Conservation (phyloP, 129 eudicot species). For the Flaveria linearis region DNA sequence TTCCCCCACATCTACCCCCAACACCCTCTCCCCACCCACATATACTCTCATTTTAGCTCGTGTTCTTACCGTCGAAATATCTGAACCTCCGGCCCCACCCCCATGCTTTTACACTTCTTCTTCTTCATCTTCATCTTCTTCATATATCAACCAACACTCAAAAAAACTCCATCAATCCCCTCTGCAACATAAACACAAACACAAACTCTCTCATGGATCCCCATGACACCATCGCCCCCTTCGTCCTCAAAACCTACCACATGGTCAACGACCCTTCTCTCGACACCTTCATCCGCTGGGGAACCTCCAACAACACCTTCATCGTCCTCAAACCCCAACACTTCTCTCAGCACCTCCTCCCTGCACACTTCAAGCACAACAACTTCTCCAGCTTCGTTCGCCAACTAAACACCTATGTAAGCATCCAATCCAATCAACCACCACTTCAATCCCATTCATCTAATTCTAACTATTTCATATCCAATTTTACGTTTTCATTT, state of each 20-base stretch:
- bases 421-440: slow-evolving; percentile 10
- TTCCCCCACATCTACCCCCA: too few relatives aligned
- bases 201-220: slow-evolving; percentile 27
- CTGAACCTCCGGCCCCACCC: slow-evolving; percentile 17
- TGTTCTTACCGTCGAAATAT: slow-evolving; percentile 19
- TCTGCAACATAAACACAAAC: too few relatives aligned
- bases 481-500: not conserved
- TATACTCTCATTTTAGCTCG: slow-evolving; percentile 18
- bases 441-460: not conserved
- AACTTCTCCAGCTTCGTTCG: slow-evolving; percentile 78
- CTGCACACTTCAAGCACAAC: slow-evolving; percentile 69
- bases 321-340: slow-evolving; percentile 63
- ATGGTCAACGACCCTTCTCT: slow-evolving; percentile 74
- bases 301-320: slow-evolving; percentile 61
- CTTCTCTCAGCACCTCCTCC: slow-evolving; percentile 59
- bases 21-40: too few relatives aligned
- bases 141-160: not conserved
- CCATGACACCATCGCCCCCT: slow-evolving; percentile 54
- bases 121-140: not conserved
- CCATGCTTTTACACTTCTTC: slow-evolving; percentile 23
- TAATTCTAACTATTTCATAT: too few relatives aligned
- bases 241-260: slow-evolving; percentile 78
- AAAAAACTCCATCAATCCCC: too few relatives aligned
- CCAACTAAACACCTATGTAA: slow-evolving; percentile 78
- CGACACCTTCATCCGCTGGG: slow-evolving; percentile 61